Conservation (phyloP, 352 stramenopile species). For the Globisporangium echinulatum region DNA sequence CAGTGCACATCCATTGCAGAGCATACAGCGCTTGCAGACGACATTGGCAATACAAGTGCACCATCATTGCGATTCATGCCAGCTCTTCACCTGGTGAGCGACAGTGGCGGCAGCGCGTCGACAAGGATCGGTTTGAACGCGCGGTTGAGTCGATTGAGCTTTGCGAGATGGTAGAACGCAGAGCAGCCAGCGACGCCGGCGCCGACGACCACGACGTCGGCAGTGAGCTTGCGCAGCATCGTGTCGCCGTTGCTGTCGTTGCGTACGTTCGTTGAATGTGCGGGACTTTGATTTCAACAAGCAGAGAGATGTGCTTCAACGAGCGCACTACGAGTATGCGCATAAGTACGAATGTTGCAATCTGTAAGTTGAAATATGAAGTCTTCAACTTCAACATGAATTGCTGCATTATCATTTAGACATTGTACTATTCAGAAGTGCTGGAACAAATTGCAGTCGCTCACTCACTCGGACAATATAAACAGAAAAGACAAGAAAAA, state of each 20-base stretch:
- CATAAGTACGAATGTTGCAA: no score
- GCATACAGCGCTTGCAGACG: not conserved
- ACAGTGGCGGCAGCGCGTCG: conserved; percentile 54
- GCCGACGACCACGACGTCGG: conserved; percentile 68
- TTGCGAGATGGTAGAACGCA: conserved; percentile 71
- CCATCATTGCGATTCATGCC: no score
- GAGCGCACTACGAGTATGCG: not conserved
- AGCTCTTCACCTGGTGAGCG: conserved; percentile 42
- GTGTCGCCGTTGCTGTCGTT: not conserved
- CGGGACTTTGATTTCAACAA: not conserved
- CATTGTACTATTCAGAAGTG: no score
- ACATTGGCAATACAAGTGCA: no score
- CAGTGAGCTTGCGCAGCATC: conserved; percentile 43
- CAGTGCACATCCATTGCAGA: not conserved
- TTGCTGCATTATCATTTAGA: not conserved
- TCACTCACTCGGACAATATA: no score
- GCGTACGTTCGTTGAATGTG: not conserved
- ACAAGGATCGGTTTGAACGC: conserved; percentile 70
- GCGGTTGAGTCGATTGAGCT: conserved; percentile 49
- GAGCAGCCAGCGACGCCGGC: conserved; percentile 71
- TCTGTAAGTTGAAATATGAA: no score
- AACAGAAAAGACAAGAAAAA: no score
- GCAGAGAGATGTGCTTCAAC: conserved; percentile 8
- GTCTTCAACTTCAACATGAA: conserved; percentile 9
- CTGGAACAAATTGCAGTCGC: no score